Conservation (phyloP, 257 asterid species). For the Solanum ossicruentum region DNA sequence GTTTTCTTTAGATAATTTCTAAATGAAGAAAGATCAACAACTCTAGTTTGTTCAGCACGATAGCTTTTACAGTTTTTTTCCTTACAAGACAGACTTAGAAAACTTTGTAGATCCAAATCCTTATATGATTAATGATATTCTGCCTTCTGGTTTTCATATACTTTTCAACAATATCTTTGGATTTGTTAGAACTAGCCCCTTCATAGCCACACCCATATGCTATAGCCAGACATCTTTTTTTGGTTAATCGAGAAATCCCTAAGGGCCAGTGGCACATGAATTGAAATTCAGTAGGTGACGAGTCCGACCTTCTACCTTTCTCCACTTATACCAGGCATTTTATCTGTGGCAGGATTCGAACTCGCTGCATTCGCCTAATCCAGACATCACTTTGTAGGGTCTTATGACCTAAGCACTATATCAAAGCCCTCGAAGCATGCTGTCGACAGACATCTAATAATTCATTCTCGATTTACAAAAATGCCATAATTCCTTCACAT, state of each 20-base stretch:
- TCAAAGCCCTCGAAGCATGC: background rate
- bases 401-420: background rate
- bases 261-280: background rate
- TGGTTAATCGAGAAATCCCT: background rate
- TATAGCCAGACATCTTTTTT: background rate
- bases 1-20: background rate
- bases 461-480: background rate
- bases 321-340: background rate
- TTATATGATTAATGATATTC: background rate
- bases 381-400: background rate
- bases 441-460: background rate
- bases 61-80: background rate
- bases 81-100: background rate
- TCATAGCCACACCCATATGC: background rate
- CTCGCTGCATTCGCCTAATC: background rate
- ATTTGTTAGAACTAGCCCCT: background rate
- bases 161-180: background rate
- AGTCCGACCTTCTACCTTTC: background rate
- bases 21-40: background rate
- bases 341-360: background rate
- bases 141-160: background rate
- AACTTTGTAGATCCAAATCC: background rate
- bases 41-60: background rate
- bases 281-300: background rate
- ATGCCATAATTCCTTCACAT: background rate